Percentiles rank a stretch among this genome's conserved stretches.
Conservation (phyloP, 1,139 yeast species). For the Suhomyces bribrorum region DNA sequence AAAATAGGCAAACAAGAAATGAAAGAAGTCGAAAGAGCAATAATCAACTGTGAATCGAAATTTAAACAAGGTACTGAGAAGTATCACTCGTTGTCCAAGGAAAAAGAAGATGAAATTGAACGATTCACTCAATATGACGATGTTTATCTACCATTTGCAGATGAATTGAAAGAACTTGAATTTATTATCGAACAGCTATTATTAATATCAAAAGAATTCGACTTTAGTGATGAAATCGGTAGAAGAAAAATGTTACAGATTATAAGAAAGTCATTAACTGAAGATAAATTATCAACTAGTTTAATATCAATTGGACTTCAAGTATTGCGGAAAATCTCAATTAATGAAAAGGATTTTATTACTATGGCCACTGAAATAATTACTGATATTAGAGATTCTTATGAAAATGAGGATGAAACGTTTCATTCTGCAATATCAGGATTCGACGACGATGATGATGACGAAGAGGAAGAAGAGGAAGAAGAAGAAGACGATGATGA, state of each 20-base stretch:
- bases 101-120: conserved; percentile 19
- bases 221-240: conserved; percentile 90
- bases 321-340: conserved; percentile 69
- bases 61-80: conserved; percentile 24
- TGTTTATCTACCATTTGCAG: conserved; percentile 31
- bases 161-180: conserved; percentile 58
- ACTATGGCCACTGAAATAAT: conserved; percentile 84
- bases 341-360: conserved; percentile 80
- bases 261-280: conserved; percentile 60
- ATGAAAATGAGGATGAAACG: conserved; percentile 44
- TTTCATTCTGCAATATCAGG: conserved; percentile 60
- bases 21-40: conserved; percentile 23
- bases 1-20: conserved; percentile 14
- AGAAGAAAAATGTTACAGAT: conserved; percentile 78
- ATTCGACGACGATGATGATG: conserved; percentile 37
- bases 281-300: conserved; percentile 54
- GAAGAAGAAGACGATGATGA: conserved; percentile 27
- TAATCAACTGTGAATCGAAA: conserved; percentile 19
- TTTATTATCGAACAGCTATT: conserved; percentile 77
- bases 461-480: conserved; percentile 27
- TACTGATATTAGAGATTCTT: conserved; percentile 79
- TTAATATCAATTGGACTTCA: conserved; percentile 60
- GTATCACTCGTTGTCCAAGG: conserved; percentile 15
- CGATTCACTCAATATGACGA: conserved; percentile 19
- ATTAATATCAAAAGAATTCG: conserved; percentile 67